Evolutionary conservation across 139 green algal genomes (phyloP).

Genomic region (Ostreobium quekettii): DNA sequence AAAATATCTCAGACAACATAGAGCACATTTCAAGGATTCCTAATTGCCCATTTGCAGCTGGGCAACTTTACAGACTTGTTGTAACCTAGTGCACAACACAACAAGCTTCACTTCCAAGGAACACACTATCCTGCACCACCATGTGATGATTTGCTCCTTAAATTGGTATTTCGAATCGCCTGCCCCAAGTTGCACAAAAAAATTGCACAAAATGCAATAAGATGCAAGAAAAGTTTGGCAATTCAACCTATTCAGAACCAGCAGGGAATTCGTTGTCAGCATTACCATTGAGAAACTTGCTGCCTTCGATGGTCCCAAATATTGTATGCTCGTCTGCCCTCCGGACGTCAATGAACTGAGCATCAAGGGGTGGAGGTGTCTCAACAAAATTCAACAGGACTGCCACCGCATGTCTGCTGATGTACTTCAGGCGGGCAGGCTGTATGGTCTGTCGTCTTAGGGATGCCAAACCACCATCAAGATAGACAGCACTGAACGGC

Average conservation of each 20-base stretch:
- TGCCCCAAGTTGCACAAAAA: neutral
- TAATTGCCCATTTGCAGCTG: too few relatives aligned
- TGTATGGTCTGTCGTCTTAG: neutral
- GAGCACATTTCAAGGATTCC: too few relatives aligned
- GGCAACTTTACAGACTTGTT: too few relatives aligned
- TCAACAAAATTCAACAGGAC: constrained; percentile 1
- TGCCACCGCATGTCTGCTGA: constrained; percentile 14
- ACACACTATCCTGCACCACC: neutral
- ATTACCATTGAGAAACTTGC: constrained; percentile 7
- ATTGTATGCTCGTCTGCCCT: constrained; percentile 7
- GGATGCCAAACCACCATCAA: constrained; percentile 2
- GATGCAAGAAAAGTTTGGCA: neutral
- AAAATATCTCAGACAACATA: too few relatives aligned
- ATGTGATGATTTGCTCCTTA: neutral
- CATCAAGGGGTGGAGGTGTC: neutral
- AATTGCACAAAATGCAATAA: neutral
- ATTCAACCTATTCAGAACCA: neutral
- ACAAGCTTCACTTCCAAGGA: neutral
- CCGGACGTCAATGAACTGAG: constrained; percentile 8
- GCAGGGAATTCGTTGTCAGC: neutral
- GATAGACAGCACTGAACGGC: constrained; percentile 13
- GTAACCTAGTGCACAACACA: too few relatives aligned
- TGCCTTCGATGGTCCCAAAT: constrained; percentile 15
- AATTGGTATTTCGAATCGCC: neutral
- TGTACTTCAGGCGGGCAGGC: neutral